Percentiles rank a stretch among this genome's conserved stretches.
phyloP scores from a whole-genome alignment of 768 basidiomycete species.

The Dentipellis sp. region DNA sequence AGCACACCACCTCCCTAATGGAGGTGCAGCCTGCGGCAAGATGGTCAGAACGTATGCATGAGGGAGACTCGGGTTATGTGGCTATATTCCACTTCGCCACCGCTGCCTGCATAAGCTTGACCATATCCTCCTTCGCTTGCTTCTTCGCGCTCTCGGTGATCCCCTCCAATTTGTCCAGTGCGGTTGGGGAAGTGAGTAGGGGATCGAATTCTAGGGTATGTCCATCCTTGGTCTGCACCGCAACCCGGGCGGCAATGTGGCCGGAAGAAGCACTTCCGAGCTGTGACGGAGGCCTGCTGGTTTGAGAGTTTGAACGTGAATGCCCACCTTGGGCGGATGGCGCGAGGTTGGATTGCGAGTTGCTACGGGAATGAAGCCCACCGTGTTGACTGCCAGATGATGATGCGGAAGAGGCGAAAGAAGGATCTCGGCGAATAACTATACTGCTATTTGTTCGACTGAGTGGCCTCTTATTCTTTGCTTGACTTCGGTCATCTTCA shows the following conservation, averaged over 20 bases:
- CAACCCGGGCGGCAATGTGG: slow-evolving; percentile 49
- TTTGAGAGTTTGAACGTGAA: slow-evolving; percentile 16
- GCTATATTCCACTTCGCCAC: slow-evolving; percentile 61
- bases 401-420: slow-evolving; percentile 23
- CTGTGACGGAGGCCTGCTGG: slow-evolving; percentile 3
- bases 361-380: background rate
- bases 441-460: slow-evolving; percentile 41
- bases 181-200: slow-evolving; percentile 57
- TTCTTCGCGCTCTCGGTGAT: slow-evolving; percentile 79
- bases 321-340: slow-evolving; percentile 2
- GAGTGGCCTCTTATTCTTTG: slow-evolving; percentile 15
- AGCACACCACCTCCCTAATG: background rate
- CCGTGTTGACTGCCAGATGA: slow-evolving; percentile 10
- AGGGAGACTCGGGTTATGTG: background rate
- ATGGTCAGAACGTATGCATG: background rate
- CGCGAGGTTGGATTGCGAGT: slow-evolving; percentile 22
- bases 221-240: slow-evolving; percentile 76
- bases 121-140: slow-evolving; percentile 71
- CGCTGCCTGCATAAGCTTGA: slow-evolving; percentile 58
- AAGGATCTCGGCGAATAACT: slow-evolving; percentile 50
- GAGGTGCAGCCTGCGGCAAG: background rate
- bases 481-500: slow-evolving; percentile 14
- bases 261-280: slow-evolving; percentile 10
- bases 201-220: slow-evolving; percentile 83
- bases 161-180: slow-evolving; percentile 68